phyloP scores from a whole-genome alignment of 129 eudicot species.

The Smallanthus sonchifolius region DNA sequence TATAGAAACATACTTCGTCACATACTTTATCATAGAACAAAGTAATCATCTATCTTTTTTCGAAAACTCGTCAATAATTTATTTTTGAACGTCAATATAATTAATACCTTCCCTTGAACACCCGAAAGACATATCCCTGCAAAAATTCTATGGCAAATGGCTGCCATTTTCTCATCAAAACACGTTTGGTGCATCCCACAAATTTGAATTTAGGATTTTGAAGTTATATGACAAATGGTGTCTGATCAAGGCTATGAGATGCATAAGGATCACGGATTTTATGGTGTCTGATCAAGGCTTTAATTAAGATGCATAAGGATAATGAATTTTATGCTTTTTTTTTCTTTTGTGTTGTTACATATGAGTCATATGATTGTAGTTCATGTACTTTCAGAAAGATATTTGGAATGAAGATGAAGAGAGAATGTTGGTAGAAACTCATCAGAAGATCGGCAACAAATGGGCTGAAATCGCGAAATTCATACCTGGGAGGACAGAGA shows the following conservation, averaged over 20 bases:
- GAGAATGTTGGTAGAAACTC: conserved; percentile 54
- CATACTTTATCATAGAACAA: not conserved
- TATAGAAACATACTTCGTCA: not conserved
- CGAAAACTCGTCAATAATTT: not conserved
- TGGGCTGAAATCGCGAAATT: conserved; percentile 74
- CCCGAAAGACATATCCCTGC: too few relatives aligned
- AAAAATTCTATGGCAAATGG: not conserved
- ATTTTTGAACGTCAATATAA: too few relatives aligned
- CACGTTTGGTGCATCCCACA: not conserved
- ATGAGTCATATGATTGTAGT: not conserved
- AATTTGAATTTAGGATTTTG: not conserved
- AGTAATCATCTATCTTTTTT: not conserved
- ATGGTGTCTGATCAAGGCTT: not conserved
- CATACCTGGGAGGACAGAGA: conserved; percentile 75
- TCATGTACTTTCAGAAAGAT: conserved; percentile 45
- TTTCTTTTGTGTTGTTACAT: not conserved
- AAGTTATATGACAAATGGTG: not conserved
- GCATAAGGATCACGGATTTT: not conserved
- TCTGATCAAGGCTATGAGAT: not conserved
- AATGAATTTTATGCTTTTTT: not conserved
- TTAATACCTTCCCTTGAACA: not conserved
- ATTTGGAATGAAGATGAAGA: conserved; percentile 77
- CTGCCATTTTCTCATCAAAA: not conserved
- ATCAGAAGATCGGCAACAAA: conserved; percentile 50
- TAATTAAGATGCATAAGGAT: not conserved